Evolutionary conservation across 441 rosid species (phyloP).

Genomic region (Codiaeum variegatum): DNA sequence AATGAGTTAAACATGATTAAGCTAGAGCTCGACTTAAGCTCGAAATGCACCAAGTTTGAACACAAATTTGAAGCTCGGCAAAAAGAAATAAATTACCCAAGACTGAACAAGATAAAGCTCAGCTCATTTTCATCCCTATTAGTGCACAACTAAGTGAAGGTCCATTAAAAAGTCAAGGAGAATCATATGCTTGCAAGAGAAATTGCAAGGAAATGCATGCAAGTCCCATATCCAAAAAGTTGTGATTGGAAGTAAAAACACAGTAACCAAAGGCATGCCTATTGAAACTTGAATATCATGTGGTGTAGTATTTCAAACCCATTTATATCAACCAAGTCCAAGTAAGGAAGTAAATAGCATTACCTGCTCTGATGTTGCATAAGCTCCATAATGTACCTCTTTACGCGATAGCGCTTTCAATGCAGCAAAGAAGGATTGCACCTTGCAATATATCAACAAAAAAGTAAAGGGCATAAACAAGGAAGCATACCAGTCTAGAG

Average conservation of each 20-base stretch:
- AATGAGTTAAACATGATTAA: too few relatives aligned
- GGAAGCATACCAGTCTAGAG: not conserved
- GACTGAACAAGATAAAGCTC: too few relatives aligned
- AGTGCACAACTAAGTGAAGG: not conserved
- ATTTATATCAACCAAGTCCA: not conserved
- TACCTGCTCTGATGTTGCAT: slow-evolving; percentile 84
- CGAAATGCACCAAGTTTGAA: too few relatives aligned
- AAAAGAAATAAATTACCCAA: too few relatives aligned
- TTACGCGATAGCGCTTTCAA: slow-evolving; percentile 64
- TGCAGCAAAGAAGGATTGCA: slow-evolving; percentile 68
- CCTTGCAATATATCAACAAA: slow-evolving; percentile 42
- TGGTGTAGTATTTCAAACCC: not conserved
- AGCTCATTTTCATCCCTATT: too few relatives aligned
- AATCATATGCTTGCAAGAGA: not conserved
- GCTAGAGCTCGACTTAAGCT: too few relatives aligned
- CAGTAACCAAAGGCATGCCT: not conserved
- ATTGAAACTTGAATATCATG: not conserved
- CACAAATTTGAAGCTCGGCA: too few relatives aligned
- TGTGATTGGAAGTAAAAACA: not conserved
- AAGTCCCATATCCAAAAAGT: not conserved
- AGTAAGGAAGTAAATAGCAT: slow-evolving; percentile 13
- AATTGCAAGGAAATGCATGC: not conserved
- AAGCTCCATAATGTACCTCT: slow-evolving; percentile 70
- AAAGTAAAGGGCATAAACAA: not conserved
- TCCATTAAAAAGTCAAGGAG: not conserved